Conservation (phyloP, 2,329 filamentous ascomycete genomes). For the Botryotinia calthae region DNA sequence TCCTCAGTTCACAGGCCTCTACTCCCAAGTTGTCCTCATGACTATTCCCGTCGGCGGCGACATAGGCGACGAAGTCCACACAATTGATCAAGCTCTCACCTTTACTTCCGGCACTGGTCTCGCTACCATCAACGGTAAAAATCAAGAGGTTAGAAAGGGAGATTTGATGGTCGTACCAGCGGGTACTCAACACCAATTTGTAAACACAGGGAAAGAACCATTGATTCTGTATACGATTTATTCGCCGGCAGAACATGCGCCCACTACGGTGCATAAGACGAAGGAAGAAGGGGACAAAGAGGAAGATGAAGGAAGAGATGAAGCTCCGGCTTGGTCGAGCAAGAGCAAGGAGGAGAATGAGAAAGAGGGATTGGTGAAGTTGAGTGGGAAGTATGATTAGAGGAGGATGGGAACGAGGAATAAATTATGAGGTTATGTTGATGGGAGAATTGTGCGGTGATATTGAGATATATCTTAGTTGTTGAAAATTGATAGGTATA, state of each 20-base stretch:
- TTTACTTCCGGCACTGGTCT: slow-evolving; percentile 60
- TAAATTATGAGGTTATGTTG: not conserved
- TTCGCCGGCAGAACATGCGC: slow-evolving; percentile 59
- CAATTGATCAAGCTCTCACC: slow-evolving; percentile 62
- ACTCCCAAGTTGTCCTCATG: slow-evolving; percentile 63
- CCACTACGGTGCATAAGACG: slow-evolving; percentile 58
- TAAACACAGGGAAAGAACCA: slow-evolving; percentile 58
- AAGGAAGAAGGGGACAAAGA: slow-evolving; percentile 62
- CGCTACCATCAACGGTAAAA: slow-evolving; percentile 57
- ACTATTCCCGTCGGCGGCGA: slow-evolving; percentile 61
- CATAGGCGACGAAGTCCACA: slow-evolving; percentile 66
- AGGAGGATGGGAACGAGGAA: slow-evolving; percentile 21
- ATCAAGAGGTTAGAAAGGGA: slow-evolving; percentile 46
- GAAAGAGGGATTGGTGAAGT: slow-evolving; percentile 52
- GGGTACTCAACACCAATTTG: slow-evolving; percentile 63
- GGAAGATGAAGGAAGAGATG: slow-evolving; percentile 60
- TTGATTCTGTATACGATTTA: slow-evolving; percentile 63
- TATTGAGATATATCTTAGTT: not conserved
- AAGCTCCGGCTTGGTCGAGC: slow-evolving; percentile 57
- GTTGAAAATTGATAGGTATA: not conserved
- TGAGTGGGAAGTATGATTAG: slow-evolving; percentile 34
- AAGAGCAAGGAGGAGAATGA: slow-evolving; percentile 58
- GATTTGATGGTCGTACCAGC: slow-evolving; percentile 58
- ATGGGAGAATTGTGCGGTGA: no score
- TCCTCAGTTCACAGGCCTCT: slow-evolving; percentile 54